phyloP scores from a whole-genome alignment of 2,329 filamentous ascomycete species.

The Aureobasidium sp. region DNA sequence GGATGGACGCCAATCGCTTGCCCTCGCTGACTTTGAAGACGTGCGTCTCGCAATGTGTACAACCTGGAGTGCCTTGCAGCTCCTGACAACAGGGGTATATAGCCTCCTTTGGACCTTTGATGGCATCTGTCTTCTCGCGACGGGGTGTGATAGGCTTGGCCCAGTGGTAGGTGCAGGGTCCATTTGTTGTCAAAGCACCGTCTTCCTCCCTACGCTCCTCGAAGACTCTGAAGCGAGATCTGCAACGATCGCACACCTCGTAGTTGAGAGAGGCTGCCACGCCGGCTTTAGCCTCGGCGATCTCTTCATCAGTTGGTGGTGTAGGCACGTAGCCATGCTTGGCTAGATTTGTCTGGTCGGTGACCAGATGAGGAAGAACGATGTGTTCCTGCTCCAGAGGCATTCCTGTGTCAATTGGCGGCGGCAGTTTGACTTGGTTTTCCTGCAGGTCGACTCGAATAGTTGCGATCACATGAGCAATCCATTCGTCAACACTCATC shows the following conservation, averaged over 20 bases:
- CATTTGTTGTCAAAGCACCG: conserved; percentile 71
- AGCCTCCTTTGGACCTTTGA: conserved; percentile 51
- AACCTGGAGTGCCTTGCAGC: conserved; percentile 68
- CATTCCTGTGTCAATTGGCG: conserved; percentile 61
- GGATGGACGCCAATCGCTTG: conserved; percentile 66
- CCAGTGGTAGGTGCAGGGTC: conserved; percentile 73
- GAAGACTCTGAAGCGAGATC: conserved; percentile 82
- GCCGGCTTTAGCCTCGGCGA: conserved; percentile 59
- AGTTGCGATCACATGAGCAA: conserved; percentile 27
- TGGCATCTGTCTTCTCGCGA: conserved; percentile 48
- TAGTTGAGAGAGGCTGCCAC: conserved; percentile 63
- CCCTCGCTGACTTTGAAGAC: conserved; percentile 79
- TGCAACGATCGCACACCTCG: conserved; percentile 85
- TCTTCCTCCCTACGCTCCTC: conserved; percentile 69
- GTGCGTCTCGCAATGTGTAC: conserved; percentile 62
- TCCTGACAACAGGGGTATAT: conserved; percentile 75
- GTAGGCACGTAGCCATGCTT: conserved; percentile 67
- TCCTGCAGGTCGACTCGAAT: conserved; percentile 40
- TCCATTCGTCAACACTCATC: conserved; percentile 68
- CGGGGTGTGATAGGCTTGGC: conserved; percentile 58
- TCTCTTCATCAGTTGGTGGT: conserved; percentile 58
- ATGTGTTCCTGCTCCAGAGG: conserved; percentile 59
- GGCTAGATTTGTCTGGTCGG: conserved; percentile 57
- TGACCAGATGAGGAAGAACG: conserved; percentile 56
- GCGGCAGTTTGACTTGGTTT: conserved; percentile 22